These are phyloP conservation scores for Sporothrix curviconia DNA, from an alignment of 2,329 filamentous ascomycete species.

Conservation along the genomic window DNA sequence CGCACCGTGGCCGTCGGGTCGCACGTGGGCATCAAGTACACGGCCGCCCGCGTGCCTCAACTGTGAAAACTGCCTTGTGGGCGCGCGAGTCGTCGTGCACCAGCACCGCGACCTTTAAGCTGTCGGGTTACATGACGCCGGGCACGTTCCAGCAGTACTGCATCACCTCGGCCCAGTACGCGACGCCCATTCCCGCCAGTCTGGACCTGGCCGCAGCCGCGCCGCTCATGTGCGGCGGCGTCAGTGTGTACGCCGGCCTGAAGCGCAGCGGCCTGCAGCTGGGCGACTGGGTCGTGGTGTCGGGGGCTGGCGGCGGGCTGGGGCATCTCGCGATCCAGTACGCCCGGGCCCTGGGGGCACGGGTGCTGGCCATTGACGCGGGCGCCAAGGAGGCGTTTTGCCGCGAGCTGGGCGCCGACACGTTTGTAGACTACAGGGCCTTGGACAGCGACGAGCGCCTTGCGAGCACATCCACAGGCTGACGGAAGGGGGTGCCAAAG, in stretches of 20 bases:
- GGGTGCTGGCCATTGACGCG: constrained; percentile 17
- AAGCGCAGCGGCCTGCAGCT: constrained; percentile 12
- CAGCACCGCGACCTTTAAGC: constrained; percentile 8
- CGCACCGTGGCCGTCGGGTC: background rate
- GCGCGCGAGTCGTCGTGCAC: background rate
- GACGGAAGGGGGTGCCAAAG: background rate
- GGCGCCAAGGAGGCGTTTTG: constrained; percentile 15
- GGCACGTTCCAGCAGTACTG: constrained; percentile 22
- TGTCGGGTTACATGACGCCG: constrained; percentile 16
- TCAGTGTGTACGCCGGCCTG: constrained; percentile 17
- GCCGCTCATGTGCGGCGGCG: constrained; percentile 22
- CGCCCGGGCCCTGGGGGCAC: constrained; percentile 18
- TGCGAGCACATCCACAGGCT: background rate
- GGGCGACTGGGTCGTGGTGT: constrained; percentile 17
- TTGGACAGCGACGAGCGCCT: background rate
- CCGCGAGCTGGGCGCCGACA: constrained; percentile 17
- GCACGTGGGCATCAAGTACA: background rate
- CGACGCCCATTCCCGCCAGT: constrained; percentile 24
- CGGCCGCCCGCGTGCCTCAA: background rate
- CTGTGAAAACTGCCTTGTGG: background rate
- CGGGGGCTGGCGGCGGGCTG: constrained; percentile 30
- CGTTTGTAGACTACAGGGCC: constrained; percentile 48
- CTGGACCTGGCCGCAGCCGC: constrained; percentile 21
- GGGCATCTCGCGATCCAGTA: constrained; percentile 20
- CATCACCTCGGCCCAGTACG: constrained; percentile 36